A percentile compares a stretch with the other conserved stretches of the same genome.
Evolutionary conservation across 345 rosid genomes (phyloP).

Genomic region (Fremontodendron californicum): DNA sequence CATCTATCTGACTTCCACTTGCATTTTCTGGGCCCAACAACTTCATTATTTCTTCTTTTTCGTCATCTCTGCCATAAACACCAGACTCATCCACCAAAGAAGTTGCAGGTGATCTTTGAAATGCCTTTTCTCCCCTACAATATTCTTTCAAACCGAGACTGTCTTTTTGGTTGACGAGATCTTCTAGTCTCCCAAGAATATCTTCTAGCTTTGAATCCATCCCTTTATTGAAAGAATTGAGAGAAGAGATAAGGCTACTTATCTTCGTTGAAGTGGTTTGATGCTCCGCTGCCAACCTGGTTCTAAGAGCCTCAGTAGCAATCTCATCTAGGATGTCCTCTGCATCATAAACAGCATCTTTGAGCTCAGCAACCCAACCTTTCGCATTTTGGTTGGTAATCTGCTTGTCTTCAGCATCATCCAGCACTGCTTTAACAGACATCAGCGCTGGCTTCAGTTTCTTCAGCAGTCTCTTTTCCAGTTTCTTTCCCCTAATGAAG

Average conservation of each 20-base stretch:
- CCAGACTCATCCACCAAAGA: conserved; percentile 24
- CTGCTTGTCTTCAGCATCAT: conserved; percentile 22
- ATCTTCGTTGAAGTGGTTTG: neutral
- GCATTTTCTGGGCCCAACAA: neutral
- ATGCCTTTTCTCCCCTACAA: neutral
- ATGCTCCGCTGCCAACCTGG: neutral
- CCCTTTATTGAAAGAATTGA: neutral
- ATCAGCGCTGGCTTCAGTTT: neutral
- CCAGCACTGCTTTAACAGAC: conserved; percentile 6
- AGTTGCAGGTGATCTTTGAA: conserved; percentile 14
- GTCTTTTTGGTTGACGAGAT: neutral
- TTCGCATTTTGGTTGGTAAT: neutral
- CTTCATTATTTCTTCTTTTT: conserved; percentile 13
- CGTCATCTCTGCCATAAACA: conserved; percentile 28
- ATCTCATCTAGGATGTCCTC: conserved; percentile 2
- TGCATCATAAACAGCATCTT: conserved; percentile 11
- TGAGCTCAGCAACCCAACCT: conserved; percentile 22
- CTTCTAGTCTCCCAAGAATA: neutral
- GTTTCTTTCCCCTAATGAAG: neutral
- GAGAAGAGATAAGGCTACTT: neutral
- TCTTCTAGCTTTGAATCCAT: neutral
- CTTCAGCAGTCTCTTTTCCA: neutral
- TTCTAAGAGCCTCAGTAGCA: neutral
- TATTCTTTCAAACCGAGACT: neutral
- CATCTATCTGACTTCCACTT: neutral